These are phyloP conservation scores for Dryas integrifolia DNA, from an alignment of 331 rosid species.

Conservation along the genomic window DNA sequence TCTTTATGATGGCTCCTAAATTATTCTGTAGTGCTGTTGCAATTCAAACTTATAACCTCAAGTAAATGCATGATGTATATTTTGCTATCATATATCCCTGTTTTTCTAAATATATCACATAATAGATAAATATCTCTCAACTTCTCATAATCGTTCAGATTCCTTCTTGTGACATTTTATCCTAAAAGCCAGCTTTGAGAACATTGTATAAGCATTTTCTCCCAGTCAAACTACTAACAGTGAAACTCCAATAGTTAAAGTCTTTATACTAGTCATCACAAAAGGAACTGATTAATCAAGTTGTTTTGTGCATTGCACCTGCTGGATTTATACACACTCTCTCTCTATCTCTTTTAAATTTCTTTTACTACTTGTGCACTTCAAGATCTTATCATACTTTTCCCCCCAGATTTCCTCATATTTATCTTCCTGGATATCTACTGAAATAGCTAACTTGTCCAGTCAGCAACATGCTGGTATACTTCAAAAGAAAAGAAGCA, in stretches of 20 bases:
- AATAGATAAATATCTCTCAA: too few relatives aligned
- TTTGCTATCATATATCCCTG: too few relatives aligned
- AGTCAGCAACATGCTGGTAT: conserved; percentile 56
- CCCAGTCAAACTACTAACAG: too few relatives aligned
- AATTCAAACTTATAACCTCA: background rate
- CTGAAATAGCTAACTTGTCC: conserved; percentile 57
- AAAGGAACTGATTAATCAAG: background rate
- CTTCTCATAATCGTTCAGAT: too few relatives aligned
- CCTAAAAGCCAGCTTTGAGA: too few relatives aligned
- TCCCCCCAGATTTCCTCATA: too few relatives aligned
- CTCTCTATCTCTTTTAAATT: background rate
- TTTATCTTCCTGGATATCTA: conserved; percentile 42
- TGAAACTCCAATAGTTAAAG: too few relatives aligned
- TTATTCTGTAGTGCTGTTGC: background rate
- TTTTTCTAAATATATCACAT: too few relatives aligned
- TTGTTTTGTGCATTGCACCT: background rate
- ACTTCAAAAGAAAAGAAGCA: conserved; percentile 64
- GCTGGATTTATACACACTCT: background rate
- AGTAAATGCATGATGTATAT: too few relatives aligned
- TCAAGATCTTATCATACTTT: background rate
- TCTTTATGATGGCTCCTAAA: background rate
- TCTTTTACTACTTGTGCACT: background rate
- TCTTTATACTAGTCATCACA: too few relatives aligned
- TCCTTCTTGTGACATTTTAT: too few relatives aligned
- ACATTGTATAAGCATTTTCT: too few relatives aligned